Base-by-base conservation (phyloP, 192 early-diverging fungal species). In the Umbelopsis vinacea region DNA sequence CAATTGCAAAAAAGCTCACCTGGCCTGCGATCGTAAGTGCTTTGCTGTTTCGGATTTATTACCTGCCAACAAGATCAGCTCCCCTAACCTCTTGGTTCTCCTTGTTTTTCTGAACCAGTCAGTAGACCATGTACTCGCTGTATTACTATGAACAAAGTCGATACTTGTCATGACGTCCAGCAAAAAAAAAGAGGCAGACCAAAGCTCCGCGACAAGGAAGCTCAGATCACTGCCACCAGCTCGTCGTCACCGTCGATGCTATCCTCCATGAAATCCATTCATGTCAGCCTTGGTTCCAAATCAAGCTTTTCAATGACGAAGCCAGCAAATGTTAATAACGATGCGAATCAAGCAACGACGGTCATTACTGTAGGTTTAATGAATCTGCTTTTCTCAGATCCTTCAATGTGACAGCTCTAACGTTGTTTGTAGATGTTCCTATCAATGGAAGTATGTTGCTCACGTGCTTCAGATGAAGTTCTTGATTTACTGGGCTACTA, bases 131-230 rank as follows among this genome's bases (percentile, higher is more conserved):
- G 94, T 79, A 89, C 86, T 68, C 82, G 93, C 52, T 96, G 94
- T 79, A 81, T 88, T 21, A 83, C 87, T n/a, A 69, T 92, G 43
- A 90, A 88, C 37, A 92, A 89, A 74, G 83, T 84, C 23, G 90
- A 89, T 71, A 89, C 90, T 7, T 96, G 94, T 75, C 79, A 89
- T 29, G 94, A 96, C 76, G 90, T 93, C 38, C 89, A 92, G 82
- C 92, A 94, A 80, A 96, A 96, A 76, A 92, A 91, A 67, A 82
- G 94, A 55, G 94, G 94, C 11, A 86, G 94, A 3, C 94, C 94
- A 48, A 91, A 90, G 71, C 75, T 90, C 52, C 85, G 89, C 48
- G 89, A 90, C 69, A 90, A 86, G 71, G 76, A 77, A 54, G 75
- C n/a, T 63, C 35, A 23, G 12, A 6, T 50, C 37, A 47, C 22